Conservation (phyloP, 805 yeast genomes). For the Kuraishia piskuri region DNA sequence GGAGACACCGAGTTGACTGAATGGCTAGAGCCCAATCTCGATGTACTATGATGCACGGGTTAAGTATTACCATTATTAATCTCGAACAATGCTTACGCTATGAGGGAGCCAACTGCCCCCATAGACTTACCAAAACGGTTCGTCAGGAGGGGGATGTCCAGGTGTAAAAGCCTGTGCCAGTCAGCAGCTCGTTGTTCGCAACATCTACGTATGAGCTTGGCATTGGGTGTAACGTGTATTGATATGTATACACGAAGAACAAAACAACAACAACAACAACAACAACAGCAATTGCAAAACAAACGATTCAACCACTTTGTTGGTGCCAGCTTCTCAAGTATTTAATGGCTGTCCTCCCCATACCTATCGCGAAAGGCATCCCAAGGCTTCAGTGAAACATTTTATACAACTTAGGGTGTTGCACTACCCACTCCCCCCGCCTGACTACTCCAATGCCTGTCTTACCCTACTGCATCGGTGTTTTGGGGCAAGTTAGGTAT, state of each 20-base stretch:
- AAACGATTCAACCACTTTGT: too few species aligned
- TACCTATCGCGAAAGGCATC: too few species aligned
- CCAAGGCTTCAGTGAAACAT: background rate
- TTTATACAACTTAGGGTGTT: background rate
- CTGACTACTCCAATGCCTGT: background rate
- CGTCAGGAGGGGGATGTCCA: background rate
- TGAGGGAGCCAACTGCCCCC: background rate
- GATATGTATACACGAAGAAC: background rate
- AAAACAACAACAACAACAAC: background rate
- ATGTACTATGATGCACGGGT: conserved; percentile 5
- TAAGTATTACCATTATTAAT: background rate
- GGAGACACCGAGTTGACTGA: conserved; percentile 4
- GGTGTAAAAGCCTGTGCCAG: background rate
- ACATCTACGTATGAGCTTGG: background rate
- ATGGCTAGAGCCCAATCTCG: background rate
- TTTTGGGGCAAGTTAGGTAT: too few species aligned
- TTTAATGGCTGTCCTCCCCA: too few species aligned
- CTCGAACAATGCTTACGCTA: background rate
- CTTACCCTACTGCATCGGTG: background rate
- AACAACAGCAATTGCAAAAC: background rate
- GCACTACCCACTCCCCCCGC: background rate
- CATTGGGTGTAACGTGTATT: background rate
- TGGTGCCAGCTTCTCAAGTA: too few species aligned
- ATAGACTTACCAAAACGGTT: background rate
- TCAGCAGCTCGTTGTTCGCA: background rate